These are phyloP conservation scores for Ophiostoma perfectum DNA, from an alignment of 2,329 filamentous ascomycete genomes.

Conservation along the genomic window DNA sequence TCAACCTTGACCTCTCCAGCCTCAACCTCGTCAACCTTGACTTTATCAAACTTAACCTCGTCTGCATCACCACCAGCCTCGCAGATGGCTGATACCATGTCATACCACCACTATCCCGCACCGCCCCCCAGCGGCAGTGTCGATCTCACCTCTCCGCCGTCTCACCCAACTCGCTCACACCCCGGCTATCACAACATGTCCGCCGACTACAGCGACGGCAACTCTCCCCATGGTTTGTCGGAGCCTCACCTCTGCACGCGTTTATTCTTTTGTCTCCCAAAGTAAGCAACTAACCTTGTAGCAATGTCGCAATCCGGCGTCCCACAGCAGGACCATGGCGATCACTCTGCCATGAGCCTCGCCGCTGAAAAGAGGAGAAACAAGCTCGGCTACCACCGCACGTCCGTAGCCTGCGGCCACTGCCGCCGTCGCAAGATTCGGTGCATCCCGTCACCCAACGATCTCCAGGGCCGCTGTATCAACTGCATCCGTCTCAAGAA, in stretches of 20 bases:
- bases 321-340: neutral
- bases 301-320: slow-evolving; percentile 3
- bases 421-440: slow-evolving; percentile 91
- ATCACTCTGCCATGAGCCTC: slow-evolving; percentile 28
- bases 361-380: slow-evolving; percentile 59
- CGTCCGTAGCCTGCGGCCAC: slow-evolving; percentile 88
- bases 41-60: neutral
- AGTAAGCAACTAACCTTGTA: neutral
- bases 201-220: neutral
- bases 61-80: neutral
- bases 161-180: neutral
- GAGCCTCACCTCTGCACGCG: neutral
- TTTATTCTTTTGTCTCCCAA: neutral
- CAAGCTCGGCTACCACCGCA: slow-evolving; percentile 92
- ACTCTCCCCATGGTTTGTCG: slow-evolving; percentile 10
- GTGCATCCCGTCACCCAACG: slow-evolving; percentile 71
- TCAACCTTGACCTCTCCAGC: too few species aligned
- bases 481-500: slow-evolving; percentile 95
- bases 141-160: neutral
- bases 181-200: neutral
- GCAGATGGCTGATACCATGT: neutral
- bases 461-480: slow-evolving; percentile 70
- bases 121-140: neutral
- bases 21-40: neutral
- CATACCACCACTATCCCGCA: neutral